Conservation (phyloP, 1,284 basidiomycete genomes). For the Bondarzewia mesenterica region DNA sequence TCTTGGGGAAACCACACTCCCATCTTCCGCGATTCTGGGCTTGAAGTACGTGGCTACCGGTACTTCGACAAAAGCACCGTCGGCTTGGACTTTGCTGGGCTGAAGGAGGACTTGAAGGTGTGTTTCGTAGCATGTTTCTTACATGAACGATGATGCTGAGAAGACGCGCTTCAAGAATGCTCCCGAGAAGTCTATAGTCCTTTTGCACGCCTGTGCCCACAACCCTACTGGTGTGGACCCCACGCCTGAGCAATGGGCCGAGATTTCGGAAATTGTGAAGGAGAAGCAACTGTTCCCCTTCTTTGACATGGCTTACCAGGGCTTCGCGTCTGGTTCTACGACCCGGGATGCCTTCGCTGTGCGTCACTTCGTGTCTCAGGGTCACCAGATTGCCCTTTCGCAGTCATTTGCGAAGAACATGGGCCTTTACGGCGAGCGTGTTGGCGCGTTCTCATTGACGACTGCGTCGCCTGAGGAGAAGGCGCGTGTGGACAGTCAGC, state of each 20-base stretch:
- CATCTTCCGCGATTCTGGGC: slow-evolving; percentile 82
- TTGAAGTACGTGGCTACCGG: slow-evolving; percentile 88
- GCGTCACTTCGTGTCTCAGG: slow-evolving; percentile 87
- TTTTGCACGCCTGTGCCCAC: slow-evolving; percentile 92
- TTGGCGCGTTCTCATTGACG: slow-evolving; percentile 89
- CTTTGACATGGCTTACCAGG: slow-evolving; percentile 98
- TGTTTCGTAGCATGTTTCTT: too few species aligned
- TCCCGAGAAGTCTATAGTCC: slow-evolving; percentile 73
- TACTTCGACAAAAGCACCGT: slow-evolving; percentile 96
- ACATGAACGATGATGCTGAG: slow-evolving; percentile 11
- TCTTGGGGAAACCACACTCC: slow-evolving; percentile 98
- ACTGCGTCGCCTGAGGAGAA: slow-evolving; percentile 73
- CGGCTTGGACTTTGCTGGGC: slow-evolving; percentile 87
- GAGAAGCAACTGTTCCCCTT: slow-evolving; percentile 88
- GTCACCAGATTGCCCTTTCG: slow-evolving; percentile 79
- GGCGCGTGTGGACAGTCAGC: slow-evolving; percentile 85
- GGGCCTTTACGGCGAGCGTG: slow-evolving; percentile 96
- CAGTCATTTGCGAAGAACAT: slow-evolving; percentile 99
- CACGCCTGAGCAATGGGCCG: slow-evolving; percentile 87
- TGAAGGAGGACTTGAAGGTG: slow-evolving; percentile 82
- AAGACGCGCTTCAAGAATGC: slow-evolving; percentile 41
- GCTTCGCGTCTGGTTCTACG: slow-evolving; percentile 88
- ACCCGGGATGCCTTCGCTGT: slow-evolving; percentile 90
- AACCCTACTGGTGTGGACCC: slow-evolving; percentile 99
- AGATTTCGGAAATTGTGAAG: slow-evolving; percentile 84